Conservation (phyloP, 192 early-diverging fungal genomes). For the Backusella westeae region DNA sequence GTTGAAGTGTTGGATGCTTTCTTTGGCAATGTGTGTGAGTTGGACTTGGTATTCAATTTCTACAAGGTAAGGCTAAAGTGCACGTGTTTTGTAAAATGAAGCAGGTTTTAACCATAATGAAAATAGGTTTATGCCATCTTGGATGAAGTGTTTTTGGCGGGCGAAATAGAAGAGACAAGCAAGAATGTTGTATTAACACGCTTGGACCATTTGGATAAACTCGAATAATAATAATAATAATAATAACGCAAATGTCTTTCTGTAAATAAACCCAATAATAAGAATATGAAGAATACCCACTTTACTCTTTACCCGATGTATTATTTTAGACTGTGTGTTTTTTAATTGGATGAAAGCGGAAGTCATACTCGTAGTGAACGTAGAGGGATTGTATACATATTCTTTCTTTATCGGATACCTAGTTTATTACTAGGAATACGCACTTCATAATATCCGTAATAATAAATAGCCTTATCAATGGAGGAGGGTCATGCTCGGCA, state of each 20-base stretch:
- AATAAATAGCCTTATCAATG: no score
- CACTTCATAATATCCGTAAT: no score
- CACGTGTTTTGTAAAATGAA: background rate
- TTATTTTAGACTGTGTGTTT: no score
- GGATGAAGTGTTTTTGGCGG: constrained; percentile 97
- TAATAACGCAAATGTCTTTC: background rate
- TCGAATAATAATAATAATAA: constrained; percentile 35
- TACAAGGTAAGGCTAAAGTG: constrained; percentile 60
- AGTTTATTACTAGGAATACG: no score
- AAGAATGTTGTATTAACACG: constrained; percentile 71
- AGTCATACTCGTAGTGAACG: no score
- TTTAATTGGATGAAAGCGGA: no score
- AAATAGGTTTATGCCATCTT: constrained; percentile 85
- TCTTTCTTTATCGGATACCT: no score
- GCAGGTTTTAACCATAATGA: constrained; percentile 21
- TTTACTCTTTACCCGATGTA: no score
- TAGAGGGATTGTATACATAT: no score
- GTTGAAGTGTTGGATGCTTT: constrained; percentile 98
- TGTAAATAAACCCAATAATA: background rate
- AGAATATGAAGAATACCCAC: no score
- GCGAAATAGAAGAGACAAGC: constrained; percentile 98
- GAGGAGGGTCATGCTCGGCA: no score
- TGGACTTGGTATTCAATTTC: constrained; percentile 98
- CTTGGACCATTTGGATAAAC: constrained; percentile 73
- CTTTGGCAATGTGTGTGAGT: constrained; percentile 98